phyloP scores from a whole-genome alignment of 305 asterid genomes.

The Fraxinus paxiana region DNA sequence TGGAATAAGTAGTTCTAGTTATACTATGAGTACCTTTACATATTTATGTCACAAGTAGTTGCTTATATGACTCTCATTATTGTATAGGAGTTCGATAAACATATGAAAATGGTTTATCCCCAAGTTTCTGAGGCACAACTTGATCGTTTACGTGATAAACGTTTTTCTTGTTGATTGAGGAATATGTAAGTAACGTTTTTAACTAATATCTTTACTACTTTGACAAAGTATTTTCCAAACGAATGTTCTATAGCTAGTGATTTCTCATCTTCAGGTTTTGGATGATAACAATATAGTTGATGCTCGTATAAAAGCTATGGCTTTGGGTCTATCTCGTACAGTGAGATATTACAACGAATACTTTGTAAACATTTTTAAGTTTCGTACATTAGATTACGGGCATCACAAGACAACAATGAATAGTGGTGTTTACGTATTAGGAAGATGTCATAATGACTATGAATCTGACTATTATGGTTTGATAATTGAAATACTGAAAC shows the following conservation, averaged over 20 bases:
- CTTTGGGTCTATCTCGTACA: neutral
- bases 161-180: neutral
- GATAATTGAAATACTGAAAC: neutral
- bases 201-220: neutral
- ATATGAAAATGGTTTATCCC: neutral
- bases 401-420: neutral
- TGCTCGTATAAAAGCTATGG: neutral
- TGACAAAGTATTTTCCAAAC: neutral
- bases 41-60: neutral
- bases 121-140: neutral
- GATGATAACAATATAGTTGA: neutral
- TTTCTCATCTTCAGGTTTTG: neutral
- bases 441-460: neutral
- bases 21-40: neutral
- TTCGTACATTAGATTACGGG: neutral
- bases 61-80: no score
- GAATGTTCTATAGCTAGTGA: neutral
- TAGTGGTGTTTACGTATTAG: neutral
- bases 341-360: neutral
- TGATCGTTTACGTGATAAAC: neutral
- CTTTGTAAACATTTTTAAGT: neutral
- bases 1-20: neutral
- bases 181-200: neutral
- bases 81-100: neutral
- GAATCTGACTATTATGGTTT: neutral